A percentile compares a stretch with the other conserved stretches of the same genome.
Evolutionary conservation across 768 basidiomycete species (phyloP).

Genomic region (Glaciozyma martinii): DNA sequence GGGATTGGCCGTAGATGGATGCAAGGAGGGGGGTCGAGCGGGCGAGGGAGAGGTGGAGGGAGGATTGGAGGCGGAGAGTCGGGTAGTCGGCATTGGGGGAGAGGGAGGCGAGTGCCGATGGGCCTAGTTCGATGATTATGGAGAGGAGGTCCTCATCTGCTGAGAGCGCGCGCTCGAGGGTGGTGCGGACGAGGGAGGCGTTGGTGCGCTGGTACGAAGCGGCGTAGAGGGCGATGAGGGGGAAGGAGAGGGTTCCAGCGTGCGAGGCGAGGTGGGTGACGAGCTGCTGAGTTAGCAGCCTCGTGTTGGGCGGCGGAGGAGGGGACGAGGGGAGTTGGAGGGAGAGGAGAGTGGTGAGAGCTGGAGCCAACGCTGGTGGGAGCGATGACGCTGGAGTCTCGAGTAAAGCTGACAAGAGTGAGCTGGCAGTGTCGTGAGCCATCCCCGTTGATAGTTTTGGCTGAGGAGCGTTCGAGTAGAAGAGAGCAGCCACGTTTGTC

Average conservation of each 20-base stretch:
- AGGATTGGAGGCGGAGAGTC: neutral
- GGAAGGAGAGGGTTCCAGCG: neutral
- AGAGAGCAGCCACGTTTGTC: too few relatives aligned
- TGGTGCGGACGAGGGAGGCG: neutral
- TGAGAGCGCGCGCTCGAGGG: conserved; percentile 9
- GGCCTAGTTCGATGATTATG: too few relatives aligned
- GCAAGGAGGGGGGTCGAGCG: neutral
- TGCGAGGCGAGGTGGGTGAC: neutral
- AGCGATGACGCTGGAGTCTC: neutral
- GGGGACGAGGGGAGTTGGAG: too few relatives aligned
- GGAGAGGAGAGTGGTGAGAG: neutral
- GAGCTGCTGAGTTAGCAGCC: conserved; percentile 10
- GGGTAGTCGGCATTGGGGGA: neutral
- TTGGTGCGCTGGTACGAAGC: conserved; percentile 1
- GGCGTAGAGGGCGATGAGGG: conserved; percentile 17
- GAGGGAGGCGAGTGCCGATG: neutral
- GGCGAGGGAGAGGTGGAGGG: neutral
- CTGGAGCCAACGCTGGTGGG: neutral
- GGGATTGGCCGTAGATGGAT: too few relatives aligned
- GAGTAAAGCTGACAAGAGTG: neutral
- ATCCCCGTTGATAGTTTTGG: too few relatives aligned
- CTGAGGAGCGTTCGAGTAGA: too few relatives aligned
- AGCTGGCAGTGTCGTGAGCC: too few relatives aligned
- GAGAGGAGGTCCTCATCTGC: neutral
- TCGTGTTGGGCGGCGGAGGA: neutral